These are phyloP conservation scores for Corniculantispora saksenae DNA, from an alignment of 2,329 filamentous ascomycete genomes.

Conservation along the genomic window DNA sequence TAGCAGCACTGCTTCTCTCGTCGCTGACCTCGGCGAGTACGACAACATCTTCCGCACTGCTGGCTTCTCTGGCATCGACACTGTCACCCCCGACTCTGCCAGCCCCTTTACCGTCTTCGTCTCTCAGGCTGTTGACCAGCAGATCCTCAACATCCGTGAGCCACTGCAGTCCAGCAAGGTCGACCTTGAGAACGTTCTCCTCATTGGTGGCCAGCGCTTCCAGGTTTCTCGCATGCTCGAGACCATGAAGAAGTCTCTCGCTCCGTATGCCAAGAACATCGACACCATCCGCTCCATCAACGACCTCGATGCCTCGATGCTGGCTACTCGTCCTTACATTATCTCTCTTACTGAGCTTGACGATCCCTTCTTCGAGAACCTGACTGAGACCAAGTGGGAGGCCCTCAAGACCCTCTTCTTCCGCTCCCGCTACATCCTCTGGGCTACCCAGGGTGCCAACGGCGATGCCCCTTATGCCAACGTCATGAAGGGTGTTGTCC, in stretches of 20 bases:
- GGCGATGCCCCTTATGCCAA: constrained; percentile 19
- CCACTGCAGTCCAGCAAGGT: constrained; percentile 18
- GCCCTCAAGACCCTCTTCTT: constrained; percentile 18
- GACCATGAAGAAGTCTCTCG: constrained; percentile 13
- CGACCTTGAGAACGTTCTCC: constrained; percentile 17
- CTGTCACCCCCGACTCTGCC: constrained; percentile 15
- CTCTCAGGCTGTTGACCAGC: constrained; percentile 21
- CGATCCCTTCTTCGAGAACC: constrained; percentile 15
- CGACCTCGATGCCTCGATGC: constrained; percentile 13
- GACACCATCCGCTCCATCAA: constrained; percentile 7
- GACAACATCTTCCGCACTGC: constrained; percentile 17
- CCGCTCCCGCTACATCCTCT: constrained; percentile 17
- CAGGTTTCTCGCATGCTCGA: constrained; percentile 11
- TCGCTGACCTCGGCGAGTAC: constrained; percentile 16
- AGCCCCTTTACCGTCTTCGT: constrained; percentile 19
- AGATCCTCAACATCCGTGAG: constrained; percentile 17
- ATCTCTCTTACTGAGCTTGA: constrained; percentile 20
- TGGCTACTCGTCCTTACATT: constrained; percentile 17
- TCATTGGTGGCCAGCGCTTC: constrained; percentile 20
- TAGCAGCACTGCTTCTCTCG: constrained; percentile 13
- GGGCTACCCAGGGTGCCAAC: constrained; percentile 20
- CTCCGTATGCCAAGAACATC: constrained; percentile 12
- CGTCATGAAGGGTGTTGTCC: constrained; percentile 20
- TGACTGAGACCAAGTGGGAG: constrained; percentile 18
- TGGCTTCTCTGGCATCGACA: constrained; percentile 22